phyloP scores from a whole-genome alignment of 2,329 filamentous ascomycete genomes.

The Rhinocladiella similis region DNA sequence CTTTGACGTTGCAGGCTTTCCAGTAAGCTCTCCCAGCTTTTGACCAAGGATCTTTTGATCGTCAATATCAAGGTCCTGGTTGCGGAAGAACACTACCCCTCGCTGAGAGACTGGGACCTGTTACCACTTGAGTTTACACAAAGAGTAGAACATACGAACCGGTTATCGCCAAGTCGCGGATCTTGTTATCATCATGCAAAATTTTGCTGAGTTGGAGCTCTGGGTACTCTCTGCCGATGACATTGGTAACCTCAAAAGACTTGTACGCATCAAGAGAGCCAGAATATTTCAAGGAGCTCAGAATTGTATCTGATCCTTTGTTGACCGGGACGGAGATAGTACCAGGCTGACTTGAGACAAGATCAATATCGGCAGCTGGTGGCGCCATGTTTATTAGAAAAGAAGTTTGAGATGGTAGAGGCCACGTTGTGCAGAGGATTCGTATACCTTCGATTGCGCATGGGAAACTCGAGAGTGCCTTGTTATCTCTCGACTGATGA shows the following conservation, averaged over 20 bases:
- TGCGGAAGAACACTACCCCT: slow-evolving; percentile 56
- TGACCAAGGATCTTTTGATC: slow-evolving; percentile 56
- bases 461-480: too few relatives aligned
- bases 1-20: slow-evolving; percentile 47
- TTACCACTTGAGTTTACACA: neutral
- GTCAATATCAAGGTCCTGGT: slow-evolving; percentile 50
- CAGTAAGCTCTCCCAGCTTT: slow-evolving; percentile 48
- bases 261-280: slow-evolving; percentile 46
- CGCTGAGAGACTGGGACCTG: slow-evolving; percentile 48
- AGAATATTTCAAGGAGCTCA: slow-evolving; percentile 38
- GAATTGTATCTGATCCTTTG: neutral
- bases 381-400: slow-evolving; percentile 13
- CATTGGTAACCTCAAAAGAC: slow-evolving; percentile 51
- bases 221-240: slow-evolving; percentile 52
- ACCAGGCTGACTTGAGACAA: slow-evolving; percentile 2
- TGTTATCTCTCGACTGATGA: too few relatives aligned
- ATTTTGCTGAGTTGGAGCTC: slow-evolving; percentile 55
- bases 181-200: slow-evolving; percentile 61
- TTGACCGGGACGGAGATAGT: slow-evolving; percentile 4
- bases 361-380: slow-evolving; percentile 21
- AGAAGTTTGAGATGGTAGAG: neutral
- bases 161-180: slow-evolving; percentile 67
- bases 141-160: slow-evolving; percentile 44
- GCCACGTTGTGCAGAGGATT: too few relatives aligned
- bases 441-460: too few relatives aligned